phyloP scores from a whole-genome alignment of 768 basidiomycete genomes.

The Solioccasus polychromus region DNA sequence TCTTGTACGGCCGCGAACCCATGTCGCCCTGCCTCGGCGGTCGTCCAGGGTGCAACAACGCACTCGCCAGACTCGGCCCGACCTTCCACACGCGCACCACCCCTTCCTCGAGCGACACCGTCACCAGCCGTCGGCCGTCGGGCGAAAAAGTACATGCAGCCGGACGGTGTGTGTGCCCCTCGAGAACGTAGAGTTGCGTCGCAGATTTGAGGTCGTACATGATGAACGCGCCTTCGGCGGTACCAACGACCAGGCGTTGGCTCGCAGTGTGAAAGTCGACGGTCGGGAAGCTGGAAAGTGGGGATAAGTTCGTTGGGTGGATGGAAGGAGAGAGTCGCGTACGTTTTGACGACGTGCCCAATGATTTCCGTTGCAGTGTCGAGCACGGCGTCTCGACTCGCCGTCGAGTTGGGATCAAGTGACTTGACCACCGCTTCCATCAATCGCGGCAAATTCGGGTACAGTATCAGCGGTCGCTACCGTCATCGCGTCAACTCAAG shows the following conservation, averaged over 20 bases:
- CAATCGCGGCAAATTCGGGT: conserved; percentile 77
- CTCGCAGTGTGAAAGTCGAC: conserved; percentile 89
- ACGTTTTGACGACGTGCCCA: conserved; percentile 93
- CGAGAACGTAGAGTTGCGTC: conserved; percentile 90
- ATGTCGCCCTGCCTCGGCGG: conserved; percentile 86
- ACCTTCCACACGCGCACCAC: conserved; percentile 94
- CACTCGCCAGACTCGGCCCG: conserved; percentile 78
- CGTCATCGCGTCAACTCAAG: not conserved
- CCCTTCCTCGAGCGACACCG: conserved; percentile 82
- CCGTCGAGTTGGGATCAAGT: conserved; percentile 82
- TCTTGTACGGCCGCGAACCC: conserved; percentile 86
- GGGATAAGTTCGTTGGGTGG: not conserved
- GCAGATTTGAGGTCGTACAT: conserved; percentile 98
- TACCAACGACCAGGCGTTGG: conserved; percentile 91
- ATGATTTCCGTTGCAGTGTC: conserved; percentile 94
- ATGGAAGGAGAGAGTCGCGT: conserved; percentile 18
- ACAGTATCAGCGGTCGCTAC: conserved; percentile 81
- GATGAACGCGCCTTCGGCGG: conserved; percentile 88
- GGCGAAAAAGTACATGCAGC: conserved; percentile 90
- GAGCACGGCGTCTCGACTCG: conserved; percentile 77
- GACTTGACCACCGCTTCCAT: conserved; percentile 97
- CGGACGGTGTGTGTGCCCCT: conserved; percentile 80
- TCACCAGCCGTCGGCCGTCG: conserved; percentile 87
- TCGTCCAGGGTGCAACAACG: conserved; percentile 83
- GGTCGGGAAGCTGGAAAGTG: conserved; percentile 67